Base-by-base conservation (phyloP, 73 alveolate species). In the Blepharisma japonicum region DNA sequence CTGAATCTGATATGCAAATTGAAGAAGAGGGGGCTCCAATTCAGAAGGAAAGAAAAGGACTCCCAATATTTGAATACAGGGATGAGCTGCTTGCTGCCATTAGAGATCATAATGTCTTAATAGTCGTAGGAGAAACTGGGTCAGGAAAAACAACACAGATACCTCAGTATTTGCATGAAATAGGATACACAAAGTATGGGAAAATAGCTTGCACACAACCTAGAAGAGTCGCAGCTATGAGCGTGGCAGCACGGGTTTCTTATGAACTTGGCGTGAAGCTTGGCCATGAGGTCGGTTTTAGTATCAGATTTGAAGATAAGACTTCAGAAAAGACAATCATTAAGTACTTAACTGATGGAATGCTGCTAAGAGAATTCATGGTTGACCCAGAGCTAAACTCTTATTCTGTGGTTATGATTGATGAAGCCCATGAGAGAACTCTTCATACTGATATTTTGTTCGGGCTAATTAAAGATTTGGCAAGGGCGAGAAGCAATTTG, bases 301-400 rank as follows among this genome's bases (percentile, higher is more conserved):
- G 98, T 27, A 98, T 98, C 71, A 87, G 99, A 55, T 98, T 98
- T 85, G 99, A 98, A 91, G 93, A 81, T 82, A 93, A 98, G 85
- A 86, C 98, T 45, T 81, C 97, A 5, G 97, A 90, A 49, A 81
- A 84, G 77, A 98, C 99, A 45, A 81, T 93, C 55, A 91, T 98
- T 54, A 97, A 97, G 87, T 98, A 96, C 82, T 97, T 98, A 99
- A 98, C 99, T 20, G 99, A 98, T 91, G 99, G 99, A 27, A 95
- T 98, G 95, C 97, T 98, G 21, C 84, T 98, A n/a, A 55, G 92
- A 46, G 90, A 87, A 72, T 84, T 87, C 46, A 49, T 87, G 77
- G 76, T 83, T 54, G 98, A 92, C 78, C 96, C 96, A 20, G 87
- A 82, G 80, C 78, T 92, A 81, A 82, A 77, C 6, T 84, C 81